Conservation (phyloP, 2,329 filamentous ascomycete species). For the Fusarium azukiicola region DNA sequence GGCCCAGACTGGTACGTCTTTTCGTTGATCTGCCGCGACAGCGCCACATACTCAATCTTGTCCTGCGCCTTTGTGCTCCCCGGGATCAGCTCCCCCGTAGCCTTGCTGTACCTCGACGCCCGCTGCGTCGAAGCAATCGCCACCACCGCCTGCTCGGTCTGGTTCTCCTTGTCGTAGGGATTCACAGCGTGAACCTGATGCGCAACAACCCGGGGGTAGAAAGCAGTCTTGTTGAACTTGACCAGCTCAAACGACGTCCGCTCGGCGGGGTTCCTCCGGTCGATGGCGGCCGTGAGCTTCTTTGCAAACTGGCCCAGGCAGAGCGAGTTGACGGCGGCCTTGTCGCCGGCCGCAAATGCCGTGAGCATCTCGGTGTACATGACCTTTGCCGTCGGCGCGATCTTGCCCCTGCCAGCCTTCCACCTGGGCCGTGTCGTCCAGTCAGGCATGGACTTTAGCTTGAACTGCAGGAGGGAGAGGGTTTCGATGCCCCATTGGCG, state of each 20-base stretch:
- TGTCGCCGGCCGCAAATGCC: slow-evolving; percentile 80
- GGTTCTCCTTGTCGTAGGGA: slow-evolving; percentile 61
- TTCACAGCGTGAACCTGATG: slow-evolving; percentile 74
- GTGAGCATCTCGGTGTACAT: slow-evolving; percentile 82
- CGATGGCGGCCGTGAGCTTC: slow-evolving; percentile 75
- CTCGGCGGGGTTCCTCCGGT: slow-evolving; percentile 69
- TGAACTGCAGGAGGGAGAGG: slow-evolving; percentile 61
- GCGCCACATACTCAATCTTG: slow-evolving; percentile 82
- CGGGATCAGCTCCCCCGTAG: slow-evolving; percentile 64
- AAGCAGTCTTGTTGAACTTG: slow-evolving; percentile 66
- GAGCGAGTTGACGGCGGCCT: slow-evolving; percentile 70
- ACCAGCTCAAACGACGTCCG: slow-evolving; percentile 77
- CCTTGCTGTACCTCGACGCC: slow-evolving; percentile 66
- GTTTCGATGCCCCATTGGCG: slow-evolving; percentile 62
- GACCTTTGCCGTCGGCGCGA: slow-evolving; percentile 75
- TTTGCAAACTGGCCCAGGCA: slow-evolving; percentile 76
- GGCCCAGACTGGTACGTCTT: slow-evolving; percentile 70
- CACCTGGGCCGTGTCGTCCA: slow-evolving; percentile 67
- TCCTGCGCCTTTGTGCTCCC: slow-evolving; percentile 74
- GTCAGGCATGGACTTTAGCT: slow-evolving; percentile 69
- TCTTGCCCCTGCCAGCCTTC: slow-evolving; percentile 64
- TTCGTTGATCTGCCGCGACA: slow-evolving; percentile 72
- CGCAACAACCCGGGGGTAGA: slow-evolving; percentile 74
- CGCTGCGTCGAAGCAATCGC: slow-evolving; percentile 78
- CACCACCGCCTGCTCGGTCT: slow-evolving; percentile 78